A percentile compares a stretch with the other conserved stretches of the same genome.
phyloP scores from a whole-genome alignment of 345 rosid genomes.

The Carallia brachiata region DNA sequence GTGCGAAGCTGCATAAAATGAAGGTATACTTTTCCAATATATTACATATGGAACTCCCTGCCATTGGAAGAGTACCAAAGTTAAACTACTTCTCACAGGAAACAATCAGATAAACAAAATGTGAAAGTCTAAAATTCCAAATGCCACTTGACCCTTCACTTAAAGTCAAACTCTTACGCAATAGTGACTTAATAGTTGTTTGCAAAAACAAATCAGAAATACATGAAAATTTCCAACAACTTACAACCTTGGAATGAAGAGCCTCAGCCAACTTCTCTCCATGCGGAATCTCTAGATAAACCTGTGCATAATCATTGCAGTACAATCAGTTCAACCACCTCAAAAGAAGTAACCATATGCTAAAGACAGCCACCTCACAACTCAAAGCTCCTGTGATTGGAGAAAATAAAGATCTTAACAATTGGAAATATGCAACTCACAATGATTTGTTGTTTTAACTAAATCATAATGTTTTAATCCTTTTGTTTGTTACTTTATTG shows the following conservation, averaged over 20 bases:
- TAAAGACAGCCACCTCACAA: neutral
- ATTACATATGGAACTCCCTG: conserved; percentile 93
- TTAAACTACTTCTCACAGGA: conserved; percentile 3
- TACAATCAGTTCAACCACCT: conserved; percentile 1
- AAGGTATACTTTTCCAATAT: conserved; percentile 64
- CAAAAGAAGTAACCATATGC: neutral
- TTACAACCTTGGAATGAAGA: conserved; percentile 71
- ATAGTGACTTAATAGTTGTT: neutral
- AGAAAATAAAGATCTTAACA: too few relatives aligned
- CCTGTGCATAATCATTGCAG: conserved; percentile 38
- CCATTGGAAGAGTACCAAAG: conserved; percentile 16
- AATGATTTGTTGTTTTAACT: too few relatives aligned
- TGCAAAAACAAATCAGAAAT: neutral
- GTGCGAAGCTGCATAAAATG: conserved; percentile 72
- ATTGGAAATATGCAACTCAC: too few relatives aligned
- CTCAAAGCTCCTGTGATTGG: too few relatives aligned
- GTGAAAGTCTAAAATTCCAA: conserved; percentile 9
- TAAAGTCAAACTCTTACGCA: neutral
- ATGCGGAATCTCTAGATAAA: conserved; percentile 77
- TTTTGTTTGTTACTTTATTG: too few relatives aligned
- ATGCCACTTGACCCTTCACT: conserved; percentile 5
- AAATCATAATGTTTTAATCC: too few relatives aligned
- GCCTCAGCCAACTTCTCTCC: conserved; percentile 84
- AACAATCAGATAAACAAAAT: neutral
- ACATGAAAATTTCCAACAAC: neutral